These are phyloP conservation scores for Pseudocercospora cruenta DNA, from an alignment of 2,329 filamentous ascomycete species.

Conservation along the genomic window DNA sequence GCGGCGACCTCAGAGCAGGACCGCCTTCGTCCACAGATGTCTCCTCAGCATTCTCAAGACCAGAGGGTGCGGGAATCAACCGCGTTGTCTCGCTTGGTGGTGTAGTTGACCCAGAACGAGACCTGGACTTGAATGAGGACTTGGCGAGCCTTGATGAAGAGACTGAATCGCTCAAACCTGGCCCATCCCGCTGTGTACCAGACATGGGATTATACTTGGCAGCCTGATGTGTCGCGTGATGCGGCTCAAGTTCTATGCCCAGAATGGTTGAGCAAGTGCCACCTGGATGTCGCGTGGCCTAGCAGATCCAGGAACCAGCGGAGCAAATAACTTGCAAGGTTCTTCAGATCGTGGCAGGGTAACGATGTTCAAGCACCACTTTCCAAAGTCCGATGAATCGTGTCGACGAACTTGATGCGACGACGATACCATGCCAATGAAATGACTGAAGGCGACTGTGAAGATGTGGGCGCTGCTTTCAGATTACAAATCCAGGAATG, in stretches of 20 bases:
- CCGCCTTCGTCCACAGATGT: background rate
- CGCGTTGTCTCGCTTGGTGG: constrained; percentile 6
- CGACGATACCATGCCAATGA: too few species aligned
- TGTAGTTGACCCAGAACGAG: constrained; percentile 3
- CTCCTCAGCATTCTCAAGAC: background rate
- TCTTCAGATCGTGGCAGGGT: background rate
- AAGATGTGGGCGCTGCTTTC: too few species aligned
- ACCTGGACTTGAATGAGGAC: background rate
- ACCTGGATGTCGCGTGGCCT: background rate
- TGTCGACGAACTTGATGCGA: too few species aligned
- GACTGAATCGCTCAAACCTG: background rate
- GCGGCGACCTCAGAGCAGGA: too few species aligned
- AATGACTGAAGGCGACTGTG: too few species aligned
- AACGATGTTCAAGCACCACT: too few species aligned
- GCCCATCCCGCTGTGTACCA: background rate
- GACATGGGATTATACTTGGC: constrained; percentile 1
- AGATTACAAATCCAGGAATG: too few species aligned
- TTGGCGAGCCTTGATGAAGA: constrained; percentile 1
- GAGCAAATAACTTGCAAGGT: background rate
- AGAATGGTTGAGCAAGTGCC: background rate
- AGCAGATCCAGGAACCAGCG: background rate
- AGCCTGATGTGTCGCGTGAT: background rate
- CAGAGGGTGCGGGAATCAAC: background rate
- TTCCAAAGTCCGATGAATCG: too few species aligned
- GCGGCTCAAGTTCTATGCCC: background rate